Base-by-base conservation (phyloP, 148 eudicot genomes). In the Heliosperma pusillum region DNA sequence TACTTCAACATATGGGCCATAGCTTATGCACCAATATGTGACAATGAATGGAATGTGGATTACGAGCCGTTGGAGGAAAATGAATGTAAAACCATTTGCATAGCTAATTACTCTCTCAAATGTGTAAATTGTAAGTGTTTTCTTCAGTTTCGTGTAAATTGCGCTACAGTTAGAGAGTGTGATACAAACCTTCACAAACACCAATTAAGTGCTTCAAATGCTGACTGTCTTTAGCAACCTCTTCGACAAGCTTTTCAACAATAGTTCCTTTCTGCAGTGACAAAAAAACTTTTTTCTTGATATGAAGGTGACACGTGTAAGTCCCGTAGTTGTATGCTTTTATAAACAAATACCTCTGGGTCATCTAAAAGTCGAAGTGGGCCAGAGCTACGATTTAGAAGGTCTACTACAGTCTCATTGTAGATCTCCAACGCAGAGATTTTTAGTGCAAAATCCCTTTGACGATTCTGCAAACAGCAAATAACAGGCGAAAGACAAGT, bases 311-410 rank as follows among this genome's bases (percentile, higher is more conserved):
- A 61, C 20, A 74, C 63, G 55, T 69, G 15, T 50, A 50, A 47
- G 50, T 44, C 65, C 73, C 63, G 24, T 30, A 53, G 44, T 68
- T 24, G 12, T 58, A 22, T 66, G 57, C 29, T 58, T 52, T 53
- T 69, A 55, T 17, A 33, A 45, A 33, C 6, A 55, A 20, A 40
- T 82, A 89, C 99, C 99, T 95, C 99, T 25, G 99, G 99, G 79
- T 95, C 99, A 87, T 95, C 99, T 78, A 95, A 78, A 80, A 95
- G 94, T 70, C 99, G 89, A 76, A 95, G 99, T 71, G 85, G 85
- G 60, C 92, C 93, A 80, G 96, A 83, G 59, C 83, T 89, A 52
- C 94, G 89, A 72, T 90, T 95, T 50, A 92, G 80, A 62, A 95
- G 92, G 74, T 95, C 99, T 21, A 89, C 84, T 19, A 95, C 99